Conservation (phyloP, 768 basidiomycete genomes). For the Lactarius psammicola region DNA sequence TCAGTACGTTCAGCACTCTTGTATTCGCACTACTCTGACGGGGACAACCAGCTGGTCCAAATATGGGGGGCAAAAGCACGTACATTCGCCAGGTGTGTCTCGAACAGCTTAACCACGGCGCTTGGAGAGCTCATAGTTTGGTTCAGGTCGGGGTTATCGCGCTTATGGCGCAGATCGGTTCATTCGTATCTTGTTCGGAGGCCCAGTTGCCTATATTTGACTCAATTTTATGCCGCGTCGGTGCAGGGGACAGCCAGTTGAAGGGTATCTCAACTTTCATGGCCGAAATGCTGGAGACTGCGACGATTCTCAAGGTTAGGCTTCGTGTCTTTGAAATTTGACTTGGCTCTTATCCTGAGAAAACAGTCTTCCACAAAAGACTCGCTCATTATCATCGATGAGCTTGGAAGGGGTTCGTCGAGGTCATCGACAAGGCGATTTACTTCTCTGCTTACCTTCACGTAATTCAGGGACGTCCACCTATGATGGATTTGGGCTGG, state of each 20-base stretch:
- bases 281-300: constrained; percentile 99
- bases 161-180: constrained; percentile 93
- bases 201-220: constrained; percentile 92
- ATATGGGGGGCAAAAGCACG: constrained; percentile 99
- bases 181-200: constrained; percentile 89
- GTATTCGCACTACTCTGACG: constrained; percentile 2
- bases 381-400: constrained; percentile 96
- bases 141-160: constrained; percentile 89
- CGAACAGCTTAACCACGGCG: neutral
- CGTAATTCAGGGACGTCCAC: constrained; percentile 78
- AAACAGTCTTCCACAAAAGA: constrained; percentile 83
- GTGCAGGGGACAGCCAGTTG: constrained; percentile 95
- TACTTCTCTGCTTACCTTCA: constrained; percentile 8
- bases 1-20: constrained; percentile 53
- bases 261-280: constrained; percentile 99
- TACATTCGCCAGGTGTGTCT: constrained; percentile 80
- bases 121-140: constrained; percentile 6
- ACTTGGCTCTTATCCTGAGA: neutral
- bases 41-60: constrained; percentile 72
- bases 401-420: constrained; percentile 77
- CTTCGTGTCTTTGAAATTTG: neutral
- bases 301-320: constrained; percentile 83
- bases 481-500: constrained; percentile 95
- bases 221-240: constrained; percentile 91
- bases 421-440: neutral